Evolutionary conservation across 164 flowering plant species (phyloP).

Genomic region (Vitis cinerea): DNA sequence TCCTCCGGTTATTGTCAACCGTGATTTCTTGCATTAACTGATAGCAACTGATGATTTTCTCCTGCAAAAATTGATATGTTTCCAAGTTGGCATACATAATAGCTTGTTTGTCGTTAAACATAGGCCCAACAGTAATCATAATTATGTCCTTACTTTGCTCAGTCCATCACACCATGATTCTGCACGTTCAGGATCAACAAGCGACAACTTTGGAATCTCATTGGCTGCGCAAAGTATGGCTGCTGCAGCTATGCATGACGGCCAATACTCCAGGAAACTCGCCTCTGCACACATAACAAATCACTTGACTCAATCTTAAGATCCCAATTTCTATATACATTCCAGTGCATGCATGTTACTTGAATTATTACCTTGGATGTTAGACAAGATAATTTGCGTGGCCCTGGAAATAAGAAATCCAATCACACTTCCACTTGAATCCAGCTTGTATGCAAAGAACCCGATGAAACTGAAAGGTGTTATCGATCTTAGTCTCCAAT

Average conservation of each 20-base stretch:
- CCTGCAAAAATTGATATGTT: conserved; percentile 44
- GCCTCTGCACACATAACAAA: conserved; percentile 44
- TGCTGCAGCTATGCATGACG: conserved; percentile 87
- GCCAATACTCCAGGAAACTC: conserved; percentile 66
- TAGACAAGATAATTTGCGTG: conserved; percentile 65
- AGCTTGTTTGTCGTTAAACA: conserved; percentile 1
- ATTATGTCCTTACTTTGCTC: conserved; percentile 55
- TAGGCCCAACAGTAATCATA: conserved; percentile 4
- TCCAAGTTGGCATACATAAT: conserved; percentile 15
- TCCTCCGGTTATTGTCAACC: conserved; percentile 27
- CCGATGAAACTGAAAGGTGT: conserved; percentile 82
- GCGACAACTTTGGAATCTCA: conserved; percentile 57
- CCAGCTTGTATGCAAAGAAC: conserved; percentile 74
- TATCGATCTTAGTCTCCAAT: conserved; percentile 82
- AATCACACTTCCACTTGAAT: conserved; percentile 46
- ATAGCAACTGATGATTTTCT: conserved; percentile 63
- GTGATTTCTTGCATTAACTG: conserved; percentile 49
- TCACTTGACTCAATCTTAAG: neutral
- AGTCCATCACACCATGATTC: conserved; percentile 79
- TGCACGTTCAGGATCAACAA: conserved; percentile 54
- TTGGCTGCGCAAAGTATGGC: conserved; percentile 72
- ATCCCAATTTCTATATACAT: neutral
- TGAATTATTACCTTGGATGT: conserved; percentile 53
- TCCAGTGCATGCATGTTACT: neutral
- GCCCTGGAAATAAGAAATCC: conserved; percentile 62